phyloP scores from a whole-genome alignment of 352 stramenopile genomes.

The Halophytophthora batemanensis region DNA sequence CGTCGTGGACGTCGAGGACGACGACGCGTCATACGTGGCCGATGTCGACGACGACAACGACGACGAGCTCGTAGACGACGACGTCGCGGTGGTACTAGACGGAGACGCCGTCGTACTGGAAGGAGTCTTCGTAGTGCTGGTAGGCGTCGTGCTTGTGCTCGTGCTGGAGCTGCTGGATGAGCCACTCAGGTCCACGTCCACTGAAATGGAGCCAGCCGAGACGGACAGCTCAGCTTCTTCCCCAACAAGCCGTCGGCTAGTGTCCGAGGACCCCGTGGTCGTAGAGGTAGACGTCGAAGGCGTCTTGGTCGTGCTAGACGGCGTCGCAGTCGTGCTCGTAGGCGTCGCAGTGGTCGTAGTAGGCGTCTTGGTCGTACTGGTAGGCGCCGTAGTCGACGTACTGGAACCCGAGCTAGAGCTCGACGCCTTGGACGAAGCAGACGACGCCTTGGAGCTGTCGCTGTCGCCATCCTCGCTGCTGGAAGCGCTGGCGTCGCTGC shows the following conservation, averaged over 20 bases:
- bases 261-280: slow-evolving; percentile 10
- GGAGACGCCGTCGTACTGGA: slow-evolving; percentile 4
- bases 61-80: slow-evolving; percentile 6
- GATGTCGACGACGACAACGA: slow-evolving; percentile 2
- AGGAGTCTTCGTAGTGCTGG: not conserved
- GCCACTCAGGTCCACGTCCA: too few relatives aligned
- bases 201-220: too few relatives aligned
- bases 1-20: slow-evolving; percentile 2
- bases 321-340: slow-evolving; percentile 5
- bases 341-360: slow-evolving; percentile 24
- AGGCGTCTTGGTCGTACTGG: slow-evolving; percentile 24
- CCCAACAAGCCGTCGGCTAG: slow-evolving; percentile 13
- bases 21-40: not conserved
- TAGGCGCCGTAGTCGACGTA: slow-evolving; percentile 19
- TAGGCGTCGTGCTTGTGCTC: slow-evolving; percentile 6
- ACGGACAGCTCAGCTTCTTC: slow-evolving; percentile 11
- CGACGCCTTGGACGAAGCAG: slow-evolving; percentile 21
- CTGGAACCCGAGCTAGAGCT: slow-evolving; percentile 19
- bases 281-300: slow-evolving; percentile 16
- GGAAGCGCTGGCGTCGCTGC: not conserved
- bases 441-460: slow-evolving; percentile 7
- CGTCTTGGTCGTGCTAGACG: slow-evolving; percentile 23
- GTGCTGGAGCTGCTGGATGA: slow-evolving; percentile 7
- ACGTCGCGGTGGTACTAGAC: slow-evolving; percentile 5
- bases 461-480: slow-evolving; percentile 5